These are phyloP conservation scores for Panicum hallii DNA, from an alignment of 202 grass and related monocot species.

Conservation along the genomic window DNA sequence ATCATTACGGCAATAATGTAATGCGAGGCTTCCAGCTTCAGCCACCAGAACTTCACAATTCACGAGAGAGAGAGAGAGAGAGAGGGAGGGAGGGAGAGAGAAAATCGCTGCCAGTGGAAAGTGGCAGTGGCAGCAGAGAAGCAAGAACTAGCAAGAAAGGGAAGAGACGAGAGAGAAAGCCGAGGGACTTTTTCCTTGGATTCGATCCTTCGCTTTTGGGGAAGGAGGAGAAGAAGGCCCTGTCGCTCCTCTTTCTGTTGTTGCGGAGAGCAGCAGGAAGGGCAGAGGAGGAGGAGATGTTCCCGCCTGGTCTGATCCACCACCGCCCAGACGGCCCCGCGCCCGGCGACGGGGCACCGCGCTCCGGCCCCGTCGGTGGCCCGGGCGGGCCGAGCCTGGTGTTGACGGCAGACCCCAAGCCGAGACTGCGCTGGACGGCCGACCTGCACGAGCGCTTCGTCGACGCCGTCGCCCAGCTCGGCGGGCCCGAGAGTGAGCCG, in stretches of 20 bases:
- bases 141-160: slow-evolving; percentile 42
- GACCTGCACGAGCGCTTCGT: slow-evolving; percentile 97
- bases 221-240: slow-evolving; percentile 1
- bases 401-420: slow-evolving; percentile 96
- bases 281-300: slow-evolving; percentile 47
- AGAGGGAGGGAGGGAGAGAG: not conserved
- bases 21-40: not conserved
- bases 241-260: not conserved
- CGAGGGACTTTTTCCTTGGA: slow-evolving; percentile 51
- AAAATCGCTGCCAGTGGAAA: slow-evolving; percentile 45
- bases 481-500: slow-evolving; percentile 81
- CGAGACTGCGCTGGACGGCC: slow-evolving; percentile 82
- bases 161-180: slow-evolving; percentile 30
- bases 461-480: slow-evolving; percentile 93
- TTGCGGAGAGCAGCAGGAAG: slow-evolving; percentile 6
- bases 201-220: slow-evolving; percentile 59
- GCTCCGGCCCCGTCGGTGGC: slow-evolving; percentile 29
- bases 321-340: slow-evolving; percentile 46
- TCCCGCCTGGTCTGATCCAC: slow-evolving; percentile 68
- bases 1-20: slow-evolving; percentile 32
- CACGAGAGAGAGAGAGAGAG: not conserved
- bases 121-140: slow-evolving; percentile 41
- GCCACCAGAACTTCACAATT: slow-evolving; percentile 1
- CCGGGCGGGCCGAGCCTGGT: slow-evolving; percentile 73
- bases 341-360: slow-evolving; percentile 46